Evolutionary conservation across 2,329 filamentous ascomycete genomes (phyloP).

Genomic region (Colletotrichum sp.): DNA sequence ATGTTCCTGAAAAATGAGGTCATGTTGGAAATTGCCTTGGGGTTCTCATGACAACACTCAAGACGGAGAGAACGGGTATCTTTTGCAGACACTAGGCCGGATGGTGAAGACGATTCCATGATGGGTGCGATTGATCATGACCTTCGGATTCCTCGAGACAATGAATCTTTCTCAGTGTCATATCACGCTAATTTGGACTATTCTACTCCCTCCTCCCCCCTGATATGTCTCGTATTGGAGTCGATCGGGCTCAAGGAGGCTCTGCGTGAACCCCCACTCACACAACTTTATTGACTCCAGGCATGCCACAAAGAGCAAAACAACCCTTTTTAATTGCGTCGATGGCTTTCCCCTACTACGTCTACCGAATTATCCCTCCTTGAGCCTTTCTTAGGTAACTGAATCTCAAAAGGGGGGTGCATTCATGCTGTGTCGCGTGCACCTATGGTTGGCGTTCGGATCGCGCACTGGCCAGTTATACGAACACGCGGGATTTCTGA

Average conservation of each 20-base stretch:
- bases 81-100: no score
- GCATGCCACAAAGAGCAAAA: background rate
- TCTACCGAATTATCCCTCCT: rapidly evolving
- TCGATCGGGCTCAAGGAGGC: background rate
- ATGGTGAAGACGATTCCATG: no score
- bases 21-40: no score
- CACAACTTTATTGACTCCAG: background rate
- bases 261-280: background rate
- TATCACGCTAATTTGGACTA: no score
- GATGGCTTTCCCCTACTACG: rapidly evolving
- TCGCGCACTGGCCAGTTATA: background rate
- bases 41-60: no score
- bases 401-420: background rate
- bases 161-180: no score
- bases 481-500: background rate
- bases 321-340: rapidly evolving
- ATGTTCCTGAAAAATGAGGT: no score
- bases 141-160: no score
- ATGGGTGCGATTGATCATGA: no score
- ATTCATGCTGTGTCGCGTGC: rapidly evolving
- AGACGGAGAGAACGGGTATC: no score
- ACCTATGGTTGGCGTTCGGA: background rate
- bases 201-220: no score
- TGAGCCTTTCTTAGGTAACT: background rate
- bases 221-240: no score